Base-by-base conservation (phyloP, 495 filamentous ascomycete species). In the Neurospora tetraspora region DNA sequence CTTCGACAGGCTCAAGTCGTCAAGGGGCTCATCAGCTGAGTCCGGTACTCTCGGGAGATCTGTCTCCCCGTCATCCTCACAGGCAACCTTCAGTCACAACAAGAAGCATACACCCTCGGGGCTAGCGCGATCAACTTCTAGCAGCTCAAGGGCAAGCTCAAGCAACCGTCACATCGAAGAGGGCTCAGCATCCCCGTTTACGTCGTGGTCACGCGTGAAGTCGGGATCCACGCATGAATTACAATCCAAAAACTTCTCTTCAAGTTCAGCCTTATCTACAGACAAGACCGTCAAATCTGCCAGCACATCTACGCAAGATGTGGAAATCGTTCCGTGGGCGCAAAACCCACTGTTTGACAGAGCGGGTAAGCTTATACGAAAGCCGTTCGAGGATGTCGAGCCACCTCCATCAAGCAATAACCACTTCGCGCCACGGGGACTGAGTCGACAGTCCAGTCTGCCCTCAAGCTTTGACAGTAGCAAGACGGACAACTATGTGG, bases 141-240 rank as follows among this genome's bases (percentile, higher is more conserved):
- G 27, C 20, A 38, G 14, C n/a, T 42, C 73, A 9, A 70, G n/a
- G 37, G n/a, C 16, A 37, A 71, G 14, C 40, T 36, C 40, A 12
- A 14, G 9, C 18, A 16, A 18, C 4, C 16, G 12, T 23, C 4
- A 16, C 31, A 11, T 69, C 0, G 71, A 40, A 12, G 61, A 20
- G 72, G 71, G 78, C 71, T 36, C 71, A 7, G 74, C 77, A 8
- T 83, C 83, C 6, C 81, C 84, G 14, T 93, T 94, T 72, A 80
- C 82, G 70, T 78, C 77, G 4, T 96, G 92, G 91, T 88, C 89
- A 39, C 87, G 88, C 69, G 84, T 93, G 31, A 96, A 95, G 79
- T 85, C 84, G 34, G 87, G 88, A 7, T 40, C 37, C 4, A 8
- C 71, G 6, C 23, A 70, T 14, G 11, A 3, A 9, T 2, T 23